Base-by-base conservation (phyloP, 164 flowering plant genomes). In the Stephania cephalantha region DNA sequence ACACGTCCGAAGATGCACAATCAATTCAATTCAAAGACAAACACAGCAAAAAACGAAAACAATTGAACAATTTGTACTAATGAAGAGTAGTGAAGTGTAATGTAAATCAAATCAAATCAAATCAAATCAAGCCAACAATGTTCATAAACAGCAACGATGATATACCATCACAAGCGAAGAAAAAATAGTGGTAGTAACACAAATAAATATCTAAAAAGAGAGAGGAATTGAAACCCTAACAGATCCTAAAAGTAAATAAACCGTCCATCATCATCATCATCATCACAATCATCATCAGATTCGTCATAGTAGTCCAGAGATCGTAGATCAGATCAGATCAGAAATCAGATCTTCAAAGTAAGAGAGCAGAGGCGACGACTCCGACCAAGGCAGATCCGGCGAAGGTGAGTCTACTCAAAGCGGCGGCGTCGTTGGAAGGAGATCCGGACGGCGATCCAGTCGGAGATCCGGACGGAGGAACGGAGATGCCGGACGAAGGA, bases 381-480 rank as follows among this genome's bases (percentile, higher is more conserved):
- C 66, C 66, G 66, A 63, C 29, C 25, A 63, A 18, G 17, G 66
- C 66, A 63, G 66, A 63, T 63, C 66, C 66, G 66, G 66, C 20
- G 15, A 63, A 4, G 25, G 66, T 18, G 66, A 63, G 4, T 63
- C 66, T 63, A 22, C 20, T 63, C 66, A 63, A 63, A 63, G 15
- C 66, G 5, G 29, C 66, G 66, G 25, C 66, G 66, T 63, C 20
- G 29, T 18, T 20, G 9, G 66, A 13, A 4, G 66, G 66, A 63
- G 66, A 63, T 63, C 66, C 66, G 7, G 66, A 1, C 17, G 55
- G 55, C 0, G 55, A 50, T 58, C 20, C 64, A 0, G 64, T 6
- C 6, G 68, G 68, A 65, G 68, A 65, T 9, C 68, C 31, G 2
- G 30, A 9, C 29, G 68, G 68, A 5, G 68, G 68, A 1, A 11